Evolutionary conservation across 1,284 basidiomycete species (phyloP).

Genomic region (Cutaneotrichosporon spelunceum): DNA sequence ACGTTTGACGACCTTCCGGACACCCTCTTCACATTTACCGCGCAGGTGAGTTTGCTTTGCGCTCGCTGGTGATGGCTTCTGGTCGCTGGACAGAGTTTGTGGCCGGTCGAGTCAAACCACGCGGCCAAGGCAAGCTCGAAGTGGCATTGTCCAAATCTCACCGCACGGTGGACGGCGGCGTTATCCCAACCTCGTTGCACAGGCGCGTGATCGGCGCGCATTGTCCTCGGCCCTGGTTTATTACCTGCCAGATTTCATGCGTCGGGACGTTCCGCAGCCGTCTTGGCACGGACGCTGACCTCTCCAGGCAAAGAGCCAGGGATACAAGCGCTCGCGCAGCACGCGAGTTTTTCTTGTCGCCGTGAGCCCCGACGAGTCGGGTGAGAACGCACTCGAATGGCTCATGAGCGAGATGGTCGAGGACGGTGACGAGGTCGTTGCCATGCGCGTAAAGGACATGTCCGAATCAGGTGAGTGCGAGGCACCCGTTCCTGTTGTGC

Average conservation of each 20-base stretch:
- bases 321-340: conserved; percentile 71
- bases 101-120: neutral
- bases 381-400: conserved; percentile 82
- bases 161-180: neutral
- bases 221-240: neutral
- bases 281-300: neutral
- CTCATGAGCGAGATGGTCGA: conserved; percentile 78
- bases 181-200: neutral
- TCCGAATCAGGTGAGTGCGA: conserved; percentile 64
- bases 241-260: neutral
- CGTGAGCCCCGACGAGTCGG: conserved; percentile 82
- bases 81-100: neutral
- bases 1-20: conserved; percentile 63
- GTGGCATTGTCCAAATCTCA: too few species aligned
- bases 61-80: neutral
- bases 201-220: conserved; percentile 1
- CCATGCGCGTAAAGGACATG: conserved; percentile 82
- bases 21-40: conserved; percentile 53
- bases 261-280: neutral
- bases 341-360: conserved; percentile 91
- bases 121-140: neutral
- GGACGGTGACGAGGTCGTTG: conserved; percentile 91
- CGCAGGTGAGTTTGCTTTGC: conserved; percentile 43
- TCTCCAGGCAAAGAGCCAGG: conserved; percentile 73
- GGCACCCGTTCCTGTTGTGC: neutral